These are phyloP conservation scores for Xylaria bambusicola DNA, from an alignment of 495 filamentous ascomycete genomes.

Conservation along the genomic window DNA sequence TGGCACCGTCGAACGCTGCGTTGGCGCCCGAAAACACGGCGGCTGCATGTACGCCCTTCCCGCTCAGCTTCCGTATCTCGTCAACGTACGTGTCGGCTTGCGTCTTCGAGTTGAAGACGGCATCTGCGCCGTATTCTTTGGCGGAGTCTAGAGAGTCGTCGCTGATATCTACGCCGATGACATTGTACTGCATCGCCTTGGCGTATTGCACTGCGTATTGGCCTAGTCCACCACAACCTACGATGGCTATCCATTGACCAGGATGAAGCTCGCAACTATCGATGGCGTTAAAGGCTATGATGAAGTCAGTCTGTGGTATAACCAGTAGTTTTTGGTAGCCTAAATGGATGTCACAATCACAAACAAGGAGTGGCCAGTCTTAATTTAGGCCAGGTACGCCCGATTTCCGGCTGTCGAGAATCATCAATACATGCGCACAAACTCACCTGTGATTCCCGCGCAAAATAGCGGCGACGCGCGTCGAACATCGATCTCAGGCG, in stretches of 20 bases:
- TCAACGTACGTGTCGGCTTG: conserved; percentile 35
- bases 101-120: conserved; percentile 39
- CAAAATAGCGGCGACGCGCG: conserved; percentile 39
- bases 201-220: conserved; percentile 63
- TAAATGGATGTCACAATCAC: neutral
- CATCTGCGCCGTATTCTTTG: conserved; percentile 51
- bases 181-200: conserved; percentile 62
- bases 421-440: no score
- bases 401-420: no score
- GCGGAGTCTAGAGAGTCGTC: conserved; percentile 60
- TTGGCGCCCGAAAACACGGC: conserved; percentile 41
- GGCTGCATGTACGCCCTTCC: conserved; percentile 36
- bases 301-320: neutral
- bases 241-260: conserved; percentile 55
- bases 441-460: conserved; percentile 37
- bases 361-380: neutral
- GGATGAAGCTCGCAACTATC: conserved; percentile 38
- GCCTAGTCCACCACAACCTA: conserved; percentile 66
- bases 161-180: conserved; percentile 60
- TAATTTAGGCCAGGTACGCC: no score
- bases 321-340: neutral
- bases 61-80: conserved; percentile 32
- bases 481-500: conserved; percentile 33
- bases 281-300: conserved; percentile 37
- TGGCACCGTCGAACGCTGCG: conserved; percentile 26